A percentile compares a stretch with the other conserved stretches of the same genome.
These are phyloP conservation scores for Phytopythium mirpurense DNA, from an alignment of 352 stramenopile species.

Conservation along the genomic window DNA sequence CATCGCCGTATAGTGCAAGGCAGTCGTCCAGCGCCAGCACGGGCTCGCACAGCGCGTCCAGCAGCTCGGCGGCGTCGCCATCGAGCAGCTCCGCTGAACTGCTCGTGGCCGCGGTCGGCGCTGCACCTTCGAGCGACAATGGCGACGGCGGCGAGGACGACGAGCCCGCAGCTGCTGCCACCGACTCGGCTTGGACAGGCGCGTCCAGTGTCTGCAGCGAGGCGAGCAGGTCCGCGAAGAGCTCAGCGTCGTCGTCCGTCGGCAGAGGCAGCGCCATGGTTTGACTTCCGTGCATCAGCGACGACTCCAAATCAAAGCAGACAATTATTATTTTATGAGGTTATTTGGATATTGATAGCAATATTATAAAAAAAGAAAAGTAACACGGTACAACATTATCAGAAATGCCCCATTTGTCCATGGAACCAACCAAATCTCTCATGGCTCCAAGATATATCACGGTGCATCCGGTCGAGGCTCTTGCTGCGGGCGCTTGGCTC, in stretches of 20 bases:
- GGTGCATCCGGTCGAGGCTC: not conserved
- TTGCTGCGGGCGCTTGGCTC: not conserved
- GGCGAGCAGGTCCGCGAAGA: slow-evolving; percentile 1
- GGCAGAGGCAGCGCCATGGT: not conserved
- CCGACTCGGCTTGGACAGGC: no score
- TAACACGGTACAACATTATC: not conserved
- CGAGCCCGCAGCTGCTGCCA: no score
- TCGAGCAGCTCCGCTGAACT: slow-evolving; percentile 3
- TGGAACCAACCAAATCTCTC: no score
- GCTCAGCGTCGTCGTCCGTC: slow-evolving; percentile 1
- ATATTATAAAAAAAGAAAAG: not conserved
- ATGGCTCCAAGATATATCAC: no score
- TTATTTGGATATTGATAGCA: not conserved
- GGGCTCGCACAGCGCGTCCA: slow-evolving; percentile 19
- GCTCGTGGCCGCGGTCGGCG: not conserved
- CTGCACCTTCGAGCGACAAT: not conserved
- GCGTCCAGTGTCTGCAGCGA: not conserved
- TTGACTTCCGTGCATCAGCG: no score
- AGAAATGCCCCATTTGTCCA: not conserved
- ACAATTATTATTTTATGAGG: not conserved
- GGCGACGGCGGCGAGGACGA: no score
- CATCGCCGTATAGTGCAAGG: no score
- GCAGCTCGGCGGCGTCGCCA: slow-evolving; percentile 15
- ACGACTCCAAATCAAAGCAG: no score
- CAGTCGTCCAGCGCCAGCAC: slow-evolving; percentile 23